Conservation (phyloP, 768 basidiomycete genomes). For the Mycena epipterygia region DNA sequence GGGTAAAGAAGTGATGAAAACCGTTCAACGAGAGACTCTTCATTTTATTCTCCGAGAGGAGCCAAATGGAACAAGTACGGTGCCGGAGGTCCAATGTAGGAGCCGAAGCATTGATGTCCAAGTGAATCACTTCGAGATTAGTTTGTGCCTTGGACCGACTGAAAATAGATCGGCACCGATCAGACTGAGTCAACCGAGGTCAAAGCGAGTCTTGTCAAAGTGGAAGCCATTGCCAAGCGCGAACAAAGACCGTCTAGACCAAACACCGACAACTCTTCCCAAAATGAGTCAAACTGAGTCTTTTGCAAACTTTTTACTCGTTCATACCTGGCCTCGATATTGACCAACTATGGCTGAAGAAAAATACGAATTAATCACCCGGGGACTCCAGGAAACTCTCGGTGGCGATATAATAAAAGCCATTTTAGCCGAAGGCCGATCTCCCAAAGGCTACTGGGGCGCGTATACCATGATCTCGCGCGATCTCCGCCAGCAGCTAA, state of each 20-base stretch:
- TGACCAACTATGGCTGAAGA: slow-evolving; percentile 51
- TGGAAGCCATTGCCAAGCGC: background rate
- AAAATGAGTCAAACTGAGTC: slow-evolving; percentile 20
- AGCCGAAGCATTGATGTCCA: no score
- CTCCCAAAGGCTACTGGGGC: slow-evolving; percentile 95
- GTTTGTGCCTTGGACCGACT: no score
- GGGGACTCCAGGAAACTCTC: slow-evolving; percentile 89
- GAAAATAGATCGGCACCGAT: no score
- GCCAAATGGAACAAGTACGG: background rate
- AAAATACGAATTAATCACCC: slow-evolving; percentile 87
- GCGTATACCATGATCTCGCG: slow-evolving; percentile 46
- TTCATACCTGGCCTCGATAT: background rate
- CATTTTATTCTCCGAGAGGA: background rate
- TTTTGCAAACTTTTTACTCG: slow-evolving; percentile 3
- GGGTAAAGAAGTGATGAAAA: background rate
- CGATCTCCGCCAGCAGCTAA: slow-evolving; percentile 19
- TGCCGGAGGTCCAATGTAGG: no score
- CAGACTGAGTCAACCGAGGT: no score
- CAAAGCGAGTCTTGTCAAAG: background rate
- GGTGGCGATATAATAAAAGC: slow-evolving; percentile 87
- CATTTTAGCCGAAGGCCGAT: slow-evolving; percentile 81
- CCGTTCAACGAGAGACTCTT: background rate
- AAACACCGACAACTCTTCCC: background rate
- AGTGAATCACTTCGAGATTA: no score
- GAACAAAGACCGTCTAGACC: background rate